These are phyloP conservation scores for Komagataella pastoris DNA, from an alignment of 805 yeast genomes.

Conservation along the genomic window DNA sequence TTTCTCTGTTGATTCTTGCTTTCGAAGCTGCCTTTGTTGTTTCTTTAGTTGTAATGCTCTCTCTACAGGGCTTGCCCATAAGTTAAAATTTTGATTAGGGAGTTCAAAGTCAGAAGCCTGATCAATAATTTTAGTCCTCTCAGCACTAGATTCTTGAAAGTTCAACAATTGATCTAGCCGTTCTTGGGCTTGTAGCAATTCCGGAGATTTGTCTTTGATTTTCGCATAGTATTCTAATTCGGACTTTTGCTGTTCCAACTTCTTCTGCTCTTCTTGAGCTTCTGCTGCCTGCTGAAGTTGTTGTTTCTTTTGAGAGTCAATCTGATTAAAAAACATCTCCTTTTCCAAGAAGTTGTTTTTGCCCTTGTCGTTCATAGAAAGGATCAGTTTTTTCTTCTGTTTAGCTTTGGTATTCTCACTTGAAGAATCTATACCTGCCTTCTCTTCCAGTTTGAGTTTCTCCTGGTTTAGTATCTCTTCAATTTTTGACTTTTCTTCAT, in stretches of 20 bases:
- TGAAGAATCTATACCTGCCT: not conserved
- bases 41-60: constrained; percentile 77
- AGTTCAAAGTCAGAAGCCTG: constrained; percentile 81
- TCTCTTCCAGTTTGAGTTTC: constrained; percentile 27
- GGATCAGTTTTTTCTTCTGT: constrained; percentile 35
- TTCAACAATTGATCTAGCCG: constrained; percentile 60
- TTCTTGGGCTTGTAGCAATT: constrained; percentile 54
- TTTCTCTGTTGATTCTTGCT: constrained; percentile 43
- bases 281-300: constrained; percentile 20
- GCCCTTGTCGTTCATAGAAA: constrained; percentile 45
- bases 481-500: constrained; percentile 49
- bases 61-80: constrained; percentile 84
- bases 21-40: constrained; percentile 66
- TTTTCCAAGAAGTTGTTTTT: constrained; percentile 57
- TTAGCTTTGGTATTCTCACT: constrained; percentile 11
- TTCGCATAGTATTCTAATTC: constrained; percentile 30
- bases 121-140: constrained; percentile 86
- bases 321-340: constrained; percentile 44
- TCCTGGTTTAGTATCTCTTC: constrained; percentile 38
- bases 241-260: constrained; percentile 24
- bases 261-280: constrained; percentile 22
- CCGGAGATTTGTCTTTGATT: constrained; percentile 34
- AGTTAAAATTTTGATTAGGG: constrained; percentile 36
- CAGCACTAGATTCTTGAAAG: constrained; percentile 79
- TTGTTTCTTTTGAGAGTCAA: constrained; percentile 34